Percentiles rank a stretch among this genome's conserved stretches.
Conservation (phyloP, 2,329 filamentous ascomycete genomes). For the Cladosporium velox region DNA sequence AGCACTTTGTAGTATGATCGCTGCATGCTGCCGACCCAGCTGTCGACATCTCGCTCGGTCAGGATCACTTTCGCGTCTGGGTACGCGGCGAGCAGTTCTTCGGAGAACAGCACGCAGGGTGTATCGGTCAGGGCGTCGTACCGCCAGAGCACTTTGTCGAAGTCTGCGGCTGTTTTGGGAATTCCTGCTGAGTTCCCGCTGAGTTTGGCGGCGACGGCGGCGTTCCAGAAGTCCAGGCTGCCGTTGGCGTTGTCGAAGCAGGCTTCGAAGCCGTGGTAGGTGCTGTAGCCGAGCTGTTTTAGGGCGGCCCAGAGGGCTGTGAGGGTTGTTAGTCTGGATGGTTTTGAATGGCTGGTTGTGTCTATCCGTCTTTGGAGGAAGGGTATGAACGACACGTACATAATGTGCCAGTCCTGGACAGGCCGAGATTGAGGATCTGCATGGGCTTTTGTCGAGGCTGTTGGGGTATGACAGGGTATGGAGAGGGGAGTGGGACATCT, state of each 20-base stretch:
- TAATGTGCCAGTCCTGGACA: slow-evolving; percentile 1
- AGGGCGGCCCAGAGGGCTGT: slow-evolving; percentile 9
- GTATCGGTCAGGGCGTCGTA: slow-evolving; percentile 26
- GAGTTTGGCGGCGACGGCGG: slow-evolving; percentile 6
- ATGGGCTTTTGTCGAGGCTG: slow-evolving; percentile 1
- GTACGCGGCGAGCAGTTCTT: slow-evolving; percentile 26
- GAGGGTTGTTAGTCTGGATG: not conserved
- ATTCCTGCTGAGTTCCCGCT: not conserved
- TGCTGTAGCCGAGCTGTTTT: slow-evolving; percentile 9
- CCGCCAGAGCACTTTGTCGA: slow-evolving; percentile 24
- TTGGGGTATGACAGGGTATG: slow-evolving; percentile 6
- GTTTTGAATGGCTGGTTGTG: not conserved
- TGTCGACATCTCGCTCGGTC: slow-evolving; percentile 25
- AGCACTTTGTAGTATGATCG: not conserved
- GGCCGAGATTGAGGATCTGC: not conserved
- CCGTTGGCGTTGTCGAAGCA: slow-evolving; percentile 23
- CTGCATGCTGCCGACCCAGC: slow-evolving; percentile 21
- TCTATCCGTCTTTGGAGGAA: not conserved
- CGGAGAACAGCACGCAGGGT: slow-evolving; percentile 21
- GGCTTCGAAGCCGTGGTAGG: slow-evolving; percentile 23
- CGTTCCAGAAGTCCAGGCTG: slow-evolving; percentile 4
- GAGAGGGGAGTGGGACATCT: too few relatives aligned
- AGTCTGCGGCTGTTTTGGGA: slow-evolving; percentile 5
- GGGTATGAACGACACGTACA: not conserved
- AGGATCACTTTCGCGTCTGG: slow-evolving; percentile 28